Conservation (phyloP, 495 filamentous ascomycete species). For the Penicillium turbatum region DNA sequence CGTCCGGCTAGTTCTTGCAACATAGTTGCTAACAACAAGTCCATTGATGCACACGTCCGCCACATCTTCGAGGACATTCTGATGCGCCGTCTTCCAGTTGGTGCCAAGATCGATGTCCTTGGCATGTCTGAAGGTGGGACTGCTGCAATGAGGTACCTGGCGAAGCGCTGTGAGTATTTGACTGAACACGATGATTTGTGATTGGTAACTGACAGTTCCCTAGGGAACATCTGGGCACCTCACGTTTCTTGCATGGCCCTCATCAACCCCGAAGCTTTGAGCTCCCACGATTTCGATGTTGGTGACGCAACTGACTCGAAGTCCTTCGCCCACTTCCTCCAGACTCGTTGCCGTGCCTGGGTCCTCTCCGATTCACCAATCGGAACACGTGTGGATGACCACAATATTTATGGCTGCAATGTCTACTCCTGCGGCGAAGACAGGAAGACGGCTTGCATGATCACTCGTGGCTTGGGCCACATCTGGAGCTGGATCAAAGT, state of each 20-base stretch:
- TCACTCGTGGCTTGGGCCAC: conserved; percentile 32
- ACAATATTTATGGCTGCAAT: conserved; percentile 39
- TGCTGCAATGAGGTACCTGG: conserved; percentile 53
- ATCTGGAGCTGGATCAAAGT: conserved; percentile 43
- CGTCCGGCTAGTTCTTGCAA: conserved; percentile 42
- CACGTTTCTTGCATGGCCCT: conserved; percentile 35
- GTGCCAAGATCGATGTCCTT: conserved; percentile 60
- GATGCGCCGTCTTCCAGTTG: conserved; percentile 30
- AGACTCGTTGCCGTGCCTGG: conserved; percentile 58
- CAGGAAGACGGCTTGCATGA: conserved; percentile 38
- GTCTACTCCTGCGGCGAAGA: conserved; percentile 45
- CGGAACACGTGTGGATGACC: conserved; percentile 46
- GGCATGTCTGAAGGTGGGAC: conserved; percentile 51
- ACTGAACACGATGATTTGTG: background rate
- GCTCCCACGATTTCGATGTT: conserved; percentile 16
- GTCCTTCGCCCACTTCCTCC: conserved; percentile 35
- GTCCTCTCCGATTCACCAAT: conserved; percentile 45
- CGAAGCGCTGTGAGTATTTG: conserved; percentile 47
- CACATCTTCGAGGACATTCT: conserved; percentile 62
- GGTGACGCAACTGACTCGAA: conserved; percentile 1
- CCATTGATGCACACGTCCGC: conserved; percentile 51
- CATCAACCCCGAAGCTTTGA: conserved; percentile 30
- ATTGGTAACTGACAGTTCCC: conserved; percentile 2
- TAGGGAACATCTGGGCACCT: conserved; percentile 35
- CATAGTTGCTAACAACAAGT: conserved; percentile 50